Base-by-base conservation (phyloP, 768 basidiomycete species). In the Leccinum disarticulatum region DNA sequence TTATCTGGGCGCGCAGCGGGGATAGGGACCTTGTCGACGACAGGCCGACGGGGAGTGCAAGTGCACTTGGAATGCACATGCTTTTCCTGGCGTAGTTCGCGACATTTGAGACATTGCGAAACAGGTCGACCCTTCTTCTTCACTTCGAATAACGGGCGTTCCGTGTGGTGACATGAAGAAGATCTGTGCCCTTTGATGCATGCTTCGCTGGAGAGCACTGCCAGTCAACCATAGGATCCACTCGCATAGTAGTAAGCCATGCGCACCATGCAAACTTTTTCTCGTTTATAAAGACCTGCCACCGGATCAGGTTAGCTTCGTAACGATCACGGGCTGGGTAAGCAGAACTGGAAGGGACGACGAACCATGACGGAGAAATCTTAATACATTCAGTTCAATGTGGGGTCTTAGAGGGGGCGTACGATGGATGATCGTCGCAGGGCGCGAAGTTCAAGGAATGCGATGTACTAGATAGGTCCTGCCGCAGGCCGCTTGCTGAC, bases 101-200 rank as follows among this genome's bases (percentile, higher is more conserved):
- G 86, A 70, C 95, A 96, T 65, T 85, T 86, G 56, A 84, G 81
- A 75, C 95, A 97, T 71, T 96, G 94, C 7, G 94, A 93, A 15
- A 93, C 84, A 0, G 95, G 95, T 7, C 95, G 82, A 2, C 95
- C 95, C 71, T 96, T 95, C 79, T 90, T 91, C 80, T 94, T 92
- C 59, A 96, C 87, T 72, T 95, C 92, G 62, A 91, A 94, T n/a
- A 97, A 79, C 4, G 93, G 93, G 19, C 95, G 81, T 65, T 93
- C 91, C 31, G 86, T 86, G 70, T 97, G 95, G 52, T 83, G 83
- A 72, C 95, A 97, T 14, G 85, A 85, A 3, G 93, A 93, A 13
- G 94, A 95, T 55, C 95, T 87, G 69, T 97, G 94, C 0, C 95
- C 95, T 76, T 95, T 95, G 71, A 95, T 95, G 74, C 95, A 97